A percentile compares a stretch with the other conserved stretches of the same genome.
phyloP scores from a whole-genome alignment of 768 basidiomycete species.

The Lyophyllum semitale region DNA sequence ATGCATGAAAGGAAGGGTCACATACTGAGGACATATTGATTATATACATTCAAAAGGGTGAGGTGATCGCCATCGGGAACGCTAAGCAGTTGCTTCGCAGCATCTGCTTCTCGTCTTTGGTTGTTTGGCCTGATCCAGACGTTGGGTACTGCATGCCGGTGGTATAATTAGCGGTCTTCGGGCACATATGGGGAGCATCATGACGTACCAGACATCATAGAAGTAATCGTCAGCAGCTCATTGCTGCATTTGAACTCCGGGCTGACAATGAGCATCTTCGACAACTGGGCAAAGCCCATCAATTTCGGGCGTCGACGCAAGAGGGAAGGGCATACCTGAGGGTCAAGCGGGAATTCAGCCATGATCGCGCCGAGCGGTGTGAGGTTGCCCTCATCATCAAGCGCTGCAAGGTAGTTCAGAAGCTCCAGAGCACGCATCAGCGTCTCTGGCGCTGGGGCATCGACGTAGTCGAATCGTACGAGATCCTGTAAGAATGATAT shows the following conservation, averaged over 20 bases:
- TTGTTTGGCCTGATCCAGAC: slow-evolving; percentile 93
- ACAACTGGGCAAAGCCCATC: slow-evolving; percentile 48
- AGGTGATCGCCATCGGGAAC: slow-evolving; percentile 98
- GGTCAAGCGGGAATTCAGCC: slow-evolving; percentile 99
- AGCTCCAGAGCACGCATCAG: slow-evolving; percentile 96
- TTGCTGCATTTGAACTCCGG: slow-evolving; percentile 96
- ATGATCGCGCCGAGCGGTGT: slow-evolving; percentile 87
- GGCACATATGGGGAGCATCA: neutral
- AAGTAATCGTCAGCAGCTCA: slow-evolving; percentile 91
- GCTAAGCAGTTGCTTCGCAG: slow-evolving; percentile 83
- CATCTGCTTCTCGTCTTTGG: slow-evolving; percentile 87
- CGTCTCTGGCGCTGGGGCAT: slow-evolving; percentile 94
- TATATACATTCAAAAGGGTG: slow-evolving; percentile 93
- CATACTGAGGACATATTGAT: slow-evolving; percentile 84
- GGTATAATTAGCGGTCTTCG: neutral
- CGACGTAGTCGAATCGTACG: slow-evolving; percentile 85
- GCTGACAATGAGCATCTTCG: slow-evolving; percentile 92
- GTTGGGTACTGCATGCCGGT: slow-evolving; percentile 66
- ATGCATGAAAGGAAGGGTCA: neutral
- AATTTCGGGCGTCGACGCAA: neutral
- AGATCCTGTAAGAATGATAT: slow-evolving; percentile 58
- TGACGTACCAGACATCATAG: slow-evolving; percentile 87
- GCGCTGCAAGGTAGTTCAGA: slow-evolving; percentile 86
- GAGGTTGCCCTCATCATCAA: slow-evolving; percentile 93
- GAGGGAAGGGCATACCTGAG: slow-evolving; percentile 61